These are phyloP conservation scores for Russula virescens DNA, from an alignment of 768 basidiomycete species.

Conservation along the genomic window DNA sequence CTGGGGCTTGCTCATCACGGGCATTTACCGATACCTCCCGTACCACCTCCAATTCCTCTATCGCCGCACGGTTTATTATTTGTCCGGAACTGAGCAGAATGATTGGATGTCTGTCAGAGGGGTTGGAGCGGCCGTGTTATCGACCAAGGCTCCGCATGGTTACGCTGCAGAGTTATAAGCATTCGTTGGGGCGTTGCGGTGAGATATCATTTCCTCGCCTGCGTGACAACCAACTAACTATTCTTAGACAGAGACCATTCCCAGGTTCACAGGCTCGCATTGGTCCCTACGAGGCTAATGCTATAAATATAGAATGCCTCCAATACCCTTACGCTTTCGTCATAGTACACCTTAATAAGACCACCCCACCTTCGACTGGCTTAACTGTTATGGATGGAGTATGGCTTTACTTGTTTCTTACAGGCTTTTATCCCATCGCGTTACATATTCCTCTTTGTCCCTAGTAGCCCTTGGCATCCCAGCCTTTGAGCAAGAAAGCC, in stretches of 20 bases:
- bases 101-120: constrained; percentile 8
- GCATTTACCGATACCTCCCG: constrained; percentile 53
- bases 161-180: constrained; percentile 10
- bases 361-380: too few species aligned
- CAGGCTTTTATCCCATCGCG: too few species aligned
- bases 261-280: neutral
- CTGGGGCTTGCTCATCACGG: constrained; percentile 42
- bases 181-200: neutral
- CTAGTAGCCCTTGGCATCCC: too few species aligned
- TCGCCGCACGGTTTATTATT: constrained; percentile 54
- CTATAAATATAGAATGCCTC: neutral
- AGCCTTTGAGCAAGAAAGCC: too few species aligned
- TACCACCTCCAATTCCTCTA: constrained; percentile 48
- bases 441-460: too few species aligned
- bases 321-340: neutral
- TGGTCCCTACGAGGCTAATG: neutral
- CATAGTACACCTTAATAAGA: neutral
- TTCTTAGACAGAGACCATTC: neutral
- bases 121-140: constrained; percentile 6
- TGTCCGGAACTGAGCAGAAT: constrained; percentile 45
- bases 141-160: neutral
- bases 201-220: neutral
- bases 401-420: too few species aligned
- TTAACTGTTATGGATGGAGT: too few species aligned
- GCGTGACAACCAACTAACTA: neutral